Evolutionary conservation across 164 flowering plant species (phyloP).

Genomic region (Piper betle): DNA sequence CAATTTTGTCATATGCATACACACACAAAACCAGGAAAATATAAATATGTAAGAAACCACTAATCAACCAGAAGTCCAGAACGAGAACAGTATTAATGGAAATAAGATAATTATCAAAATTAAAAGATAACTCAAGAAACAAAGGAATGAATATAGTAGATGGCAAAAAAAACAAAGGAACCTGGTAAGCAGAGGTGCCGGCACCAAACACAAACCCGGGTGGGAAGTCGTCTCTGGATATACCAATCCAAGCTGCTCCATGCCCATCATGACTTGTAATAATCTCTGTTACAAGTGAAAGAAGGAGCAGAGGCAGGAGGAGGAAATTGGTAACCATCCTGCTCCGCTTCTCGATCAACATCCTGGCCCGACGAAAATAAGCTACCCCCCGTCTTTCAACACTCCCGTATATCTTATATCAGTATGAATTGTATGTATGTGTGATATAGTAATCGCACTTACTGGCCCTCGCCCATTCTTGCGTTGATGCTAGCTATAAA

Average conservation of each 20-base stretch:
- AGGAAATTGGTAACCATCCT: not conserved
- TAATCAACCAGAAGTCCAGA: not conserved
- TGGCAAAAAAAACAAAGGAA: not conserved
- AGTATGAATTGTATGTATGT: too few species aligned
- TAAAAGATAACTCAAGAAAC: too few species aligned
- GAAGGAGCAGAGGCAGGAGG: not conserved
- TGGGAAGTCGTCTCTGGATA: conserved; percentile 8
- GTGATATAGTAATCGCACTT: too few species aligned
- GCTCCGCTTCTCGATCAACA: not conserved
- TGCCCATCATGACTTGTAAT: not conserved
- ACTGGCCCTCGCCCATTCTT: too few species aligned
- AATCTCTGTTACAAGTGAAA: not conserved
- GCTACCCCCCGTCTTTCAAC: too few species aligned
- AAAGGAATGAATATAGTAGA: too few species aligned
- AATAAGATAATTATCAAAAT: too few species aligned
- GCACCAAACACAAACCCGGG: conserved; percentile 12
- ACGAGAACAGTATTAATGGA: too few species aligned
- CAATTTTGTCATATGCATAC: too few species aligned
- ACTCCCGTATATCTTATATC: too few species aligned
- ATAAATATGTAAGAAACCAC: not conserved
- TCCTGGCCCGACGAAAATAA: not conserved
- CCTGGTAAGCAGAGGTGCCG: conserved; percentile 12
- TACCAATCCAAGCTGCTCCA: conserved; percentile 1
- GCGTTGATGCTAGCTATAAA: too few species aligned
- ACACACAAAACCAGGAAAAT: too few species aligned